Evolutionary conservation across 192 early-diverging fungal genomes (phyloP).

Genomic region (Chytriomyces sp.): DNA sequence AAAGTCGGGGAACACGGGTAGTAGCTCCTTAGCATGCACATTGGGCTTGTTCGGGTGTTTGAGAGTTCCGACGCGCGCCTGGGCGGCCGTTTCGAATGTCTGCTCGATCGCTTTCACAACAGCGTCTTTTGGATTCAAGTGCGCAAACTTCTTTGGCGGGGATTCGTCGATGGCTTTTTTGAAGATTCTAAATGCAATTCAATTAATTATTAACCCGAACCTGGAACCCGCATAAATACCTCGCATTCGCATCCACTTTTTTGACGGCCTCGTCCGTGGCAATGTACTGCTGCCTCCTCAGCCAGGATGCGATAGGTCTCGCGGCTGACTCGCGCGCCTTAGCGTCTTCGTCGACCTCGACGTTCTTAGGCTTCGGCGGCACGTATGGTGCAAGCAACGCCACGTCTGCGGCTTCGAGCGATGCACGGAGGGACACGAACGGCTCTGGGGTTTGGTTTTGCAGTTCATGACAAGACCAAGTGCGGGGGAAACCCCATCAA

Average conservation of each 20-base stretch:
- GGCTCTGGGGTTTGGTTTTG: not conserved
- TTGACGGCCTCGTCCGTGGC: conserved; percentile 4
- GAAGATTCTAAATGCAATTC: not conserved
- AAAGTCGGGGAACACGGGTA: conserved; percentile 43
- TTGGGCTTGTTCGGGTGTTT: conserved; percentile 38
- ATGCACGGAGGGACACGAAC: not conserved
- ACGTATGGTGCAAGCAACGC: conserved; percentile 26
- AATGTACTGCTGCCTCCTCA: conserved; percentile 34
- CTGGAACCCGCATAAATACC: not conserved
- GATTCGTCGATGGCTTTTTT: not conserved
- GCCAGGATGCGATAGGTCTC: conserved; percentile 34
- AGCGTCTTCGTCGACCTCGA: too few species aligned
- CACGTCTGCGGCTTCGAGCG: conserved; percentile 17
- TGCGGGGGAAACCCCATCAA: not conserved
- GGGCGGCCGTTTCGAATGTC: conserved; percentile 29
- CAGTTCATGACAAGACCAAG: not conserved
- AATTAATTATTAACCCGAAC: not conserved
- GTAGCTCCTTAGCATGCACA: conserved; percentile 32
- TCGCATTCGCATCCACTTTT: conserved; percentile 20
- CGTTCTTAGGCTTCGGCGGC: not conserved
- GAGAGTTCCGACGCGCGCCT: conserved; percentile 13
- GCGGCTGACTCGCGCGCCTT: too few species aligned
- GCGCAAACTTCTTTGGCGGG: not conserved
- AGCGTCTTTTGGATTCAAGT: not conserved
- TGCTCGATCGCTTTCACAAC: conserved; percentile 26